Evolutionary conservation across 2,329 filamentous ascomycete species (phyloP), one percentile per base, ranked within the genome.

Genomic region (Curvularia verruculosa): DNA sequence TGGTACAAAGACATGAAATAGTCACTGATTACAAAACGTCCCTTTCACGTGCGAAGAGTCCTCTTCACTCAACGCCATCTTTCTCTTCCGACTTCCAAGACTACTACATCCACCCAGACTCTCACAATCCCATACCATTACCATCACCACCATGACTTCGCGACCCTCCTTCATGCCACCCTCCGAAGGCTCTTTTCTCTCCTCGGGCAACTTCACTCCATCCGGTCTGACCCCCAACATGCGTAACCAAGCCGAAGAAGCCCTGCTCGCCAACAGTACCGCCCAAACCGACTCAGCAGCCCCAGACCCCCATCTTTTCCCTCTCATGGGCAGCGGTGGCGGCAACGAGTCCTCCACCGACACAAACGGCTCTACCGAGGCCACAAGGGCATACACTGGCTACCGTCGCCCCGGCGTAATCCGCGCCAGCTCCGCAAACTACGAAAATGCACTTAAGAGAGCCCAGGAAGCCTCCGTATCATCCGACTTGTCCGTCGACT

Each of bases 241-340:
- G 15, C 72, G 74, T 19, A 69, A 68, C 12, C 68, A 75, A 67
- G 74, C 69, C 19, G 74, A 76, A 62, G 68, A 64, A n/a, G 70
- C 68, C 23, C 67, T 76, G 43, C 64, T 64, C 1, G 60, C 63
- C 28, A 76, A 76, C 62, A 69, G 60, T 19, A 51, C 48, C 28
- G 52, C 64, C 10, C 73, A 75, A 56, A 76, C 74, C 21, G 74
- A 76, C 41, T 71, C 72, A 9, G 74, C 74, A 34, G 74, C 73
- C 3, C 74, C 74, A 3, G 70, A 72, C 15, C 66, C 66, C 13
- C 56, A 56, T 1, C 39, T 68, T 23, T 19, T 52, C 3, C 28
- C 58, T 28, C 36, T 60, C 24, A 52, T 34, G 54, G 51, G 49
- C 28, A 29, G 44, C 15, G 50, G 54, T 24, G 54, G 50, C 21